A percentile compares a stretch with the other conserved stretches of the same genome.
Evolutionary conservation across 768 basidiomycete genomes (phyloP).

Genomic region (Mycena metata): DNA sequence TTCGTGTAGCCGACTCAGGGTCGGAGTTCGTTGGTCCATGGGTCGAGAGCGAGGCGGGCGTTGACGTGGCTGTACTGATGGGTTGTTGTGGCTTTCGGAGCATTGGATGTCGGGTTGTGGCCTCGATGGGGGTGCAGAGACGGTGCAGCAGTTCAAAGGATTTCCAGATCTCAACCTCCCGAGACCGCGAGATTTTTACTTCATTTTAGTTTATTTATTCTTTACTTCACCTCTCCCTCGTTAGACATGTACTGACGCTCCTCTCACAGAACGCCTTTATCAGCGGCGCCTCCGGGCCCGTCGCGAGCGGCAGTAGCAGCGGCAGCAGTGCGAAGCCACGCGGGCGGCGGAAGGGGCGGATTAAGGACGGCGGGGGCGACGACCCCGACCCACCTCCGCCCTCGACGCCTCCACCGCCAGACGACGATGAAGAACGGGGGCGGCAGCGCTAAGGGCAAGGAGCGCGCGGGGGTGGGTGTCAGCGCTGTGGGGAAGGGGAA

Average conservation of each 20-base stretch:
- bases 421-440: slow-evolving; percentile 17
- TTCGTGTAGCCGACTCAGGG: too few relatives aligned
- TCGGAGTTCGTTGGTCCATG: too few relatives aligned
- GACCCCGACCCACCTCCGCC: slow-evolving; percentile 33
- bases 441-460: slow-evolving; percentile 49
- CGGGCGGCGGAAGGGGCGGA: slow-evolving; percentile 51
- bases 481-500: slow-evolving; percentile 45
- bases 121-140: too few relatives aligned
- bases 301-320: slow-evolving; percentile 46
- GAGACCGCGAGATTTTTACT: too few relatives aligned
- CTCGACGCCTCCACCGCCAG: background rate
- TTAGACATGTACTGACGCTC: background rate
- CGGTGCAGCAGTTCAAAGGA: too few relatives aligned
- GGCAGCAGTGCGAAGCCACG: slow-evolving; percentile 37
- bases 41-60: too few relatives aligned
- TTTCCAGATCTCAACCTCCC: too few relatives aligned
- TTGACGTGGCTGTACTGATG: too few relatives aligned
- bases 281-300: too few relatives aligned
- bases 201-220: background rate
- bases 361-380: slow-evolving; percentile 49
- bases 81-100: too few relatives aligned
- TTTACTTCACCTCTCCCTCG: background rate
- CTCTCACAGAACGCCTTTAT: slow-evolving; percentile 8
- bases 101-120: too few relatives aligned
- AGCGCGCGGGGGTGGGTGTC: slow-evolving; percentile 39